Percentiles rank a stretch among this genome's conserved stretches.
Conservation (phyloP, 192 early-diverging fungal species). For the Coemansia sp. region DNA sequence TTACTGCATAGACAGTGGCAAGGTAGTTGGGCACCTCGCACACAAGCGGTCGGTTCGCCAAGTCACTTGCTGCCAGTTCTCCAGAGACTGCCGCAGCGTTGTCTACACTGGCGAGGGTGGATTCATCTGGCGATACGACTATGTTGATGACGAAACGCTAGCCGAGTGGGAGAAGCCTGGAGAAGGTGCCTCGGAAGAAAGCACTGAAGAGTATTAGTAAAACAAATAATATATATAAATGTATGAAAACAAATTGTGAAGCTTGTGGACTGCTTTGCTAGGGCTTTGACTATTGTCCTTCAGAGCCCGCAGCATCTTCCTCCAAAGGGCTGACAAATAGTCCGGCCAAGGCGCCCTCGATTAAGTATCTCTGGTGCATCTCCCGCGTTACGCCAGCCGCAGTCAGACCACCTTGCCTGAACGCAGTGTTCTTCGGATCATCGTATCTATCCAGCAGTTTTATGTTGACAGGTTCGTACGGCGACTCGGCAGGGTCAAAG, state of each 20-base stretch:
- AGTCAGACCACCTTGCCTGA: slow-evolving; percentile 40
- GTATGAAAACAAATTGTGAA: neutral
- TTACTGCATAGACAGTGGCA: slow-evolving; percentile 72
- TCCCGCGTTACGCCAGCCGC: slow-evolving; percentile 56
- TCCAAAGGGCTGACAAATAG: slow-evolving; percentile 41
- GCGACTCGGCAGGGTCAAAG: slow-evolving; percentile 52
- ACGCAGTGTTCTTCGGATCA: slow-evolving; percentile 40
- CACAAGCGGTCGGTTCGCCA: slow-evolving; percentile 81
- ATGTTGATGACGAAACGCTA: slow-evolving; percentile 74
- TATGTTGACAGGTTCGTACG: slow-evolving; percentile 42
- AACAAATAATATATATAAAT: neutral
- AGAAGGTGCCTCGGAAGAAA: slow-evolving; percentile 37
- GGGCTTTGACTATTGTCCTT: neutral
- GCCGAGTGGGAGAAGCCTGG: slow-evolving; percentile 68
- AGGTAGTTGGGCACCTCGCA: slow-evolving; percentile 63
- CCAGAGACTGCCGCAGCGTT: slow-evolving; percentile 73
- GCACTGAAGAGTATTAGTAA: neutral
- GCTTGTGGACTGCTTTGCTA: too few relatives aligned
- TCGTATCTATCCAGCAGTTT: slow-evolving; percentile 39
- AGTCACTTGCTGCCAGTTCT: slow-evolving; percentile 79
- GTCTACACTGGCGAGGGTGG: slow-evolving; percentile 77
- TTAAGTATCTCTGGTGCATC: slow-evolving; percentile 51
- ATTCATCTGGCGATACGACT: slow-evolving; percentile 85
- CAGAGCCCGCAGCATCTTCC: neutral
- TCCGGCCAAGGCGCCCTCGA: slow-evolving; percentile 54